Percentiles rank a stretch among this genome's conserved stretches.
Evolutionary conservation across 2,329 filamentous ascomycete species (phyloP).

Genomic region (Microthyrium microscopicum): DNA sequence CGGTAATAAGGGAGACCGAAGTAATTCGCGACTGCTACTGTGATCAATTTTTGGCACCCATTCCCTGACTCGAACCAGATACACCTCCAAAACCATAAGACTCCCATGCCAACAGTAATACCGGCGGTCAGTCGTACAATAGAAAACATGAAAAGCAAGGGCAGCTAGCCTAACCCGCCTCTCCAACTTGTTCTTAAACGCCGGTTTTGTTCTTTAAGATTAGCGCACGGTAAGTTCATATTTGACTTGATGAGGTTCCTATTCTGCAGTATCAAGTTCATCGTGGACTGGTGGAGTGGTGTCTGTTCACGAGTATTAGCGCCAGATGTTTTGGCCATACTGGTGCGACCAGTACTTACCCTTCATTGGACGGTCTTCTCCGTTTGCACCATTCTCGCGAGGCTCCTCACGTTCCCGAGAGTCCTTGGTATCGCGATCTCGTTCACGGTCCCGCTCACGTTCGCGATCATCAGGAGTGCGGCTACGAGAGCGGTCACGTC

Average conservation of each 20-base stretch:
- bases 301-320: constrained; percentile 40
- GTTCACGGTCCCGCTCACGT: constrained; percentile 51
- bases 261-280: constrained; percentile 89
- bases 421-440: constrained; percentile 35
- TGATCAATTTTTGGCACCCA: constrained; percentile 4
- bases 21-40: constrained; percentile 4
- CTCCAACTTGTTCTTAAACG: not conserved
- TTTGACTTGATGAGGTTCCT: constrained; percentile 13
- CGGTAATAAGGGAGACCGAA: not conserved
- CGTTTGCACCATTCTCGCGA: constrained; percentile 63
- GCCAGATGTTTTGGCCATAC: constrained; percentile 14
- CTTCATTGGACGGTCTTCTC: constrained; percentile 86
- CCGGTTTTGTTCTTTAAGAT: not conserved
- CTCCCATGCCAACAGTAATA: not conserved
- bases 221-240: not conserved
- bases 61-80: not conserved
- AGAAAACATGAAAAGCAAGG: constrained; percentile 3
- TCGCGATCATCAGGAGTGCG: constrained; percentile 49
- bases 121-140: not conserved
- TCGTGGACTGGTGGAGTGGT: constrained; percentile 75
- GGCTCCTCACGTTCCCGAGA: constrained; percentile 39
- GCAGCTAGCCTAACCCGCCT: constrained; percentile 1
- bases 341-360: constrained; percentile 32
- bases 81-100: not conserved
- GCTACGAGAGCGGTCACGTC: constrained; percentile 59